Conservation (phyloP, 495 filamentous ascomycete genomes). For the Podospora pseudocomata region DNA sequence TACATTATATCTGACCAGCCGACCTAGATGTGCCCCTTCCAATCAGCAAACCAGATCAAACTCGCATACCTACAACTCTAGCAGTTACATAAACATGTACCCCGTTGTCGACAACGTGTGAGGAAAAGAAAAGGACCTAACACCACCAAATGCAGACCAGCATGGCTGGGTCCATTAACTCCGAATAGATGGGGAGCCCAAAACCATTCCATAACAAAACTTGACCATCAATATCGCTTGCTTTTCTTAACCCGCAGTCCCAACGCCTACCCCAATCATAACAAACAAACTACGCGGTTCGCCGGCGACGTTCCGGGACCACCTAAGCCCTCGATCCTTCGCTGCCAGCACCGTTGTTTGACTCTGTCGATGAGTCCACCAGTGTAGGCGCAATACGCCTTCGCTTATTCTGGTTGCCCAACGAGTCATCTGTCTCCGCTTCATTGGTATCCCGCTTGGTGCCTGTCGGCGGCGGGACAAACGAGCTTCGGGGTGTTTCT, state of each 20-base stretch:
- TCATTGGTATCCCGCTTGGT: slow-evolving; percentile 61
- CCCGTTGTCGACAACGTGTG: neutral
- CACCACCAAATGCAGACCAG: neutral
- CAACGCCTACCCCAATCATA: neutral
- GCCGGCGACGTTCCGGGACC: neutral
- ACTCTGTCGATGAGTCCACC: slow-evolving; percentile 34
- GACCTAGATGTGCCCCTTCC: neutral
- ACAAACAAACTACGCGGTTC: neutral
- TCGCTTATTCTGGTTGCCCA: slow-evolving; percentile 57
- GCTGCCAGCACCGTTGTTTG: slow-evolving; percentile 3
- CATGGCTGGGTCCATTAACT: neutral
- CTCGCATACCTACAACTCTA: neutral
- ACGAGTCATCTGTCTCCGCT: slow-evolving; percentile 43
- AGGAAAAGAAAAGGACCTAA: neutral
- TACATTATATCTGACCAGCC: neutral
- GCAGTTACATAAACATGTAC: neutral
- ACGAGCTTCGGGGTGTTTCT: slow-evolving; percentile 62
- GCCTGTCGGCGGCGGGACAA: slow-evolving; percentile 42
- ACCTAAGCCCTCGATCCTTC: slow-evolving; percentile 24
- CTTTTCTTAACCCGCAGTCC: neutral
- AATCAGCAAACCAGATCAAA: neutral
- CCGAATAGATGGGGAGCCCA: neutral
- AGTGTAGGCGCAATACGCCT: slow-evolving; percentile 75
- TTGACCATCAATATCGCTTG: neutral
- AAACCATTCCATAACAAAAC: neutral